phyloP scores from a whole-genome alignment of 129 eudicot genomes.

The Flaveria sonorensis region DNA sequence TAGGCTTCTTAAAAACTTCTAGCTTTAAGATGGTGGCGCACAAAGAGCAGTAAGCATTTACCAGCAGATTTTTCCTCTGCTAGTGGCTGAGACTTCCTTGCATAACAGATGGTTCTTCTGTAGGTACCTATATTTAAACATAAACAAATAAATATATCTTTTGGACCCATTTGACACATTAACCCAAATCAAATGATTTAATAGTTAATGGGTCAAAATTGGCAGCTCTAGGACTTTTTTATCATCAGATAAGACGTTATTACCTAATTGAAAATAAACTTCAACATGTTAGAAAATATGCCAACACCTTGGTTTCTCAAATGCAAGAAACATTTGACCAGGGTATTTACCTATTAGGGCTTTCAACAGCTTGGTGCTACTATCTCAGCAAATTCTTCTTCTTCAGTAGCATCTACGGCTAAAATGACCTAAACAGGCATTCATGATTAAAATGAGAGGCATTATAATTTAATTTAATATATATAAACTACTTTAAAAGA shows the following conservation, averaged over 20 bases:
- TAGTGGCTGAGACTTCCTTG: constrained; percentile 70
- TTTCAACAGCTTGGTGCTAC: not conserved
- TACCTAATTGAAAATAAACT: not conserved
- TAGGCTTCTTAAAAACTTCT: no score
- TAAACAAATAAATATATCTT: no score
- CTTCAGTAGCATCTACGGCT: not conserved
- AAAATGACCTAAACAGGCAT: not conserved
- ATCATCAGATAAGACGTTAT: no score
- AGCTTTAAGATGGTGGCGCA: constrained; percentile 27
- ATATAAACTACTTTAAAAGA: no score
- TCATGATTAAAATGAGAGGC: no score
- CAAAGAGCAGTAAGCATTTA: constrained; percentile 71
- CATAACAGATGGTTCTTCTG: no score
- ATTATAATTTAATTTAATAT: no score
- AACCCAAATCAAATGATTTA: no score
- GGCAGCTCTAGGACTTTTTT: no score
- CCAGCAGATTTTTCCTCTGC: constrained; percentile 82
- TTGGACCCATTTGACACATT: no score
- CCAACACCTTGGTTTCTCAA: not conserved
- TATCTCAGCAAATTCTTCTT: not conserved
- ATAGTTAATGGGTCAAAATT: no score
- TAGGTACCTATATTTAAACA: no score
- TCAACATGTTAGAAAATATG: not conserved
- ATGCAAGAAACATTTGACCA: not conserved
- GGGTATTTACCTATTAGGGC: not conserved